Conservation (phyloP, 192 early-diverging fungal species). For the Linderina pennispora region DNA sequence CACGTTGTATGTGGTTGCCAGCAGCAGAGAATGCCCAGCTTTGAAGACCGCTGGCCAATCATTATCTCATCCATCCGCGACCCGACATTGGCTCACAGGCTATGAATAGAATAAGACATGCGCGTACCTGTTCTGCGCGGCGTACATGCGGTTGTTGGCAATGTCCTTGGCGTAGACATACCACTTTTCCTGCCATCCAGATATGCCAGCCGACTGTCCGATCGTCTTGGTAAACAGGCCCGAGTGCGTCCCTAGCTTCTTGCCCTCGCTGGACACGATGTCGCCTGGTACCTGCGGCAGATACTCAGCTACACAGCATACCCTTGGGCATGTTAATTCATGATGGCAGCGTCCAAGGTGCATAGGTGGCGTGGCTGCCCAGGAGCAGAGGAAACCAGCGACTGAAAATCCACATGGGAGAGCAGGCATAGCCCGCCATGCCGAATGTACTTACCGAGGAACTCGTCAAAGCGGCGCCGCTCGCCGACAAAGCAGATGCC, state of each 20-base stretch:
- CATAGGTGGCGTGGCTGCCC: no score
- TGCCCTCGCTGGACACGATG: slow-evolving; percentile 40
- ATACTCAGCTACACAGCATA: slow-evolving; percentile 43
- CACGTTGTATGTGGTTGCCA: no score
- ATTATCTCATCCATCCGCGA: no score
- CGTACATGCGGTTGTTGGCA: slow-evolving; percentile 56
- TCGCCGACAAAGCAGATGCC: slow-evolving; percentile 96
- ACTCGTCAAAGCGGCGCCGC: slow-evolving; percentile 65
- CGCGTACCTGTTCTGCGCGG: slow-evolving; percentile 61
- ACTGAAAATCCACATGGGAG: no score
- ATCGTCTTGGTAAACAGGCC: slow-evolving; percentile 73
- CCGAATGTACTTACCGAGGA: slow-evolving; percentile 49
- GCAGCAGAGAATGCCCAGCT: no score
- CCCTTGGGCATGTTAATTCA: no score
- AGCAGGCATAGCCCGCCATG: no score
- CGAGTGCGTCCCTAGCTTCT: slow-evolving; percentile 37
- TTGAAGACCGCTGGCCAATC: no score
- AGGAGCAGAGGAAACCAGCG: no score
- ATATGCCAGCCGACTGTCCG: slow-evolving; percentile 69
- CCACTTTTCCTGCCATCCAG: slow-evolving; percentile 59
- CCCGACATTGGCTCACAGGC: no score
- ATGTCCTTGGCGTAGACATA: slow-evolving; percentile 71
- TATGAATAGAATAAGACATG: slow-evolving; percentile 4
- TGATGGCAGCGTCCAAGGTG: no score
- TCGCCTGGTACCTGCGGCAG: slow-evolving; percentile 38